A percentile compares a stretch with the other conserved stretches of the same genome.
Conservation (phyloP, 441 rosid genomes). For the Syzygium malaccense region DNA sequence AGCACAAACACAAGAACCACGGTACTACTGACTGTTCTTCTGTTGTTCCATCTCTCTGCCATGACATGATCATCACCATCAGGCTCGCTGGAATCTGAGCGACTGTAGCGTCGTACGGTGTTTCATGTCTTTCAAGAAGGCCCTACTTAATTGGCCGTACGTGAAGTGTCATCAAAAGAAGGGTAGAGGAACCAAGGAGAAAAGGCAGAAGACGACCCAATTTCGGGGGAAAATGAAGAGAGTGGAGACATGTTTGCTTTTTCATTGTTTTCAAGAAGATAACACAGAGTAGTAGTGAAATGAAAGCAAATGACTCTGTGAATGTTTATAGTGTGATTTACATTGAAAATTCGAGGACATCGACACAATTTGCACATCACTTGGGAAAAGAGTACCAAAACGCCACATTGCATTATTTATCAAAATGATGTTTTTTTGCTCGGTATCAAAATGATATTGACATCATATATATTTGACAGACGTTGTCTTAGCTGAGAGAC, state of each 20-base stretch:
- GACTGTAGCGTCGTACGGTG: neutral
- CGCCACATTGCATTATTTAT: neutral
- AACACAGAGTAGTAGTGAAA: neutral
- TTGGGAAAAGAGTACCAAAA: neutral
- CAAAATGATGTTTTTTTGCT: neutral
- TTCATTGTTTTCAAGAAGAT: neutral
- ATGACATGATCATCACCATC: neutral
- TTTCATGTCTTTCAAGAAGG: neutral
- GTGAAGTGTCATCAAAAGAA: neutral
- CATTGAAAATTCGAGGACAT: neutral
- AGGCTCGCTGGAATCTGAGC: neutral
- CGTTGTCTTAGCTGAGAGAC: neutral
- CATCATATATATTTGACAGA: neutral
- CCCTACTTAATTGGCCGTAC: neutral
- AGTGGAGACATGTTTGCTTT: neutral
- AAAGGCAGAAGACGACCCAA: neutral
- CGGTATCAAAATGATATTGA: neutral
- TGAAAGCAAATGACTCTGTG: neutral
- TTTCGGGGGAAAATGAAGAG: neutral
- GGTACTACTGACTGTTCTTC: neutral
- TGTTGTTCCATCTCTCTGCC: neutral
- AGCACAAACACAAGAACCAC: neutral
- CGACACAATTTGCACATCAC: neutral
- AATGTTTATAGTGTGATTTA: neutral
- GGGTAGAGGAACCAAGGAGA: neutral